A percentile compares a stretch with the other conserved stretches of the same genome.
Conservation (phyloP, 2,329 filamentous ascomycete species). For the Calycina herbarum region DNA sequence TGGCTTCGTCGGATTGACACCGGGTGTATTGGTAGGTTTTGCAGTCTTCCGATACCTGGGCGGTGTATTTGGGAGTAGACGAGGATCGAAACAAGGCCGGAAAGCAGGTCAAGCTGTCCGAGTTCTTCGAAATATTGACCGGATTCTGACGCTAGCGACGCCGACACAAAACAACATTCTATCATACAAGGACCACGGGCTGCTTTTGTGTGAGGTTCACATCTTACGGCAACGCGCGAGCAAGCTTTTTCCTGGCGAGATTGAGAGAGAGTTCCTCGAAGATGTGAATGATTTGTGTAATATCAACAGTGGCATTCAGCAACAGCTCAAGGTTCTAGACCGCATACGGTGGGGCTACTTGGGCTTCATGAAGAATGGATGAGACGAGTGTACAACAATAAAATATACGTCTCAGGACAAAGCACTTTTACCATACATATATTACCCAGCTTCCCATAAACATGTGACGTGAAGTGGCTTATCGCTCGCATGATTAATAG, state of each 20-base stretch:
- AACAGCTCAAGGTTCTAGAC: conserved; percentile 76
- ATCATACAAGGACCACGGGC: conserved; percentile 88
- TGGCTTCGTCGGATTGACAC: conserved; percentile 93
- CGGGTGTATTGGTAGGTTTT: conserved; percentile 84
- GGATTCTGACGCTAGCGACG: conserved; percentile 69
- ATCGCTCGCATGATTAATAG: not conserved
- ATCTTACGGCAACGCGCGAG: conserved; percentile 70
- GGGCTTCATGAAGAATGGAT: conserved; percentile 32
- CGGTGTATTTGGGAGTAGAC: conserved; percentile 67
- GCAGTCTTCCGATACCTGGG: conserved; percentile 72
- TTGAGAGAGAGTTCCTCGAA: conserved; percentile 82
- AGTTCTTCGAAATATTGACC: conserved; percentile 84
- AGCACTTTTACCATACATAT: not conserved
- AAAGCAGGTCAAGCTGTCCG: conserved; percentile 71
- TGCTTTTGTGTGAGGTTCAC: conserved; percentile 88
- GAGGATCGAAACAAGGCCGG: conserved; percentile 63
- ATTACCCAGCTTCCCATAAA: not conserved
- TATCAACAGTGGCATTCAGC: conserved; percentile 70
- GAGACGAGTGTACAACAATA: not conserved
- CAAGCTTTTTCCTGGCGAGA: conserved; percentile 67
- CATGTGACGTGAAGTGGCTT: not conserved
- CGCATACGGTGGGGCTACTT: conserved; percentile 89
- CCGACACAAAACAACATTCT: conserved; percentile 73
- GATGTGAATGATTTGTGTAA: conserved; percentile 86
- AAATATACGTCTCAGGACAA: conserved; percentile 1